phyloP scores from a whole-genome alignment of 768 basidiomycete genomes.

The Lactifluus piperatus region DNA sequence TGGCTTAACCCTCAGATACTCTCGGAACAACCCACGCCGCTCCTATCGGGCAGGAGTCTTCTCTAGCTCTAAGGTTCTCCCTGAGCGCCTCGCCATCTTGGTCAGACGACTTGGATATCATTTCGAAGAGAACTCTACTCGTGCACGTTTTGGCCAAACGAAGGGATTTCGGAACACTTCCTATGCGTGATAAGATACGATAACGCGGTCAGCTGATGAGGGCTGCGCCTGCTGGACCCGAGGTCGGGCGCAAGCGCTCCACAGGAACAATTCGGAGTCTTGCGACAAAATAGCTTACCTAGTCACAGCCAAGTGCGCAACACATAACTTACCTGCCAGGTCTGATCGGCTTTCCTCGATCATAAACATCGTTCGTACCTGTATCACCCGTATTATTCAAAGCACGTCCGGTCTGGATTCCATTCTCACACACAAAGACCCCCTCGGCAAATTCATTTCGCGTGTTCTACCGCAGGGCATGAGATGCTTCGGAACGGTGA shows the following conservation, averaged over 20 bases:
- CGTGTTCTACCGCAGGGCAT: no score
- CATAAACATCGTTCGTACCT: neutral
- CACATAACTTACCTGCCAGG: neutral
- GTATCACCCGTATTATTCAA: neutral
- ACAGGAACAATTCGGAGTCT: neutral
- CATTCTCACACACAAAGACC: neutral
- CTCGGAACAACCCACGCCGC: neutral
- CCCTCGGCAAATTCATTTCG: no score
- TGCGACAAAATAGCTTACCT: neutral
- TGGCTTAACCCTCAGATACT: conserved; percentile 3
- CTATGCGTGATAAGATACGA: neutral
- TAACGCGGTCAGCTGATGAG: neutral
- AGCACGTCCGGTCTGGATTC: neutral
- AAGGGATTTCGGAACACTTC: neutral
- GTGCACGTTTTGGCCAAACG: neutral
- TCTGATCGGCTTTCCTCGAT: neutral
- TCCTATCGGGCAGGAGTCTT: neutral
- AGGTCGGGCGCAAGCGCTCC: neutral
- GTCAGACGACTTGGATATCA: neutral
- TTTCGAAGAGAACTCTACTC: neutral
- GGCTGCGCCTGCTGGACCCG: no score
- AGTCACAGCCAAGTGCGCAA: neutral
- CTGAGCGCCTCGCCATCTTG: neutral
- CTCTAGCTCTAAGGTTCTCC: neutral
- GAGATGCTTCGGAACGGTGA: no score